phyloP scores from a whole-genome alignment of 805 yeast species.

The Diddensiella caesifluorescens region DNA sequence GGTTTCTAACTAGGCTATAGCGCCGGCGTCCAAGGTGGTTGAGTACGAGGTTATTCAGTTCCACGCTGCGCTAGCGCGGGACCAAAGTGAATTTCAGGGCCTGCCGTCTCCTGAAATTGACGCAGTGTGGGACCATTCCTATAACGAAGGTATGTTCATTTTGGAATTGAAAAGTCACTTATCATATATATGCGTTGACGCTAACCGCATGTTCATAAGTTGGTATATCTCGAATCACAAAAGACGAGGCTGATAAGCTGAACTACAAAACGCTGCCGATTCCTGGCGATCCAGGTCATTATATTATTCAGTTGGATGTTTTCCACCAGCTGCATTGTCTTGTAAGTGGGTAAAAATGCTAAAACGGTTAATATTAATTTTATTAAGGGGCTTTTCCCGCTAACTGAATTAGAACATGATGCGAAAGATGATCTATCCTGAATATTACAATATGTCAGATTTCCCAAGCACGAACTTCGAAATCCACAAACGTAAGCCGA shows the following conservation, averaged over 20 bases:
- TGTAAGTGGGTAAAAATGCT: neutral
- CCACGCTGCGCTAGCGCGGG: constrained; percentile 1
- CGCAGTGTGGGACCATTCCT: constrained; percentile 1
- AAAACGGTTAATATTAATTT: no score
- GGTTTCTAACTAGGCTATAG: constrained; percentile 1
- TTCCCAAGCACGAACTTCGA: neutral
- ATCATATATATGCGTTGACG: neutral
- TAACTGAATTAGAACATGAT: constrained; percentile 2
- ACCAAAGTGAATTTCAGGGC: constrained; percentile 5
- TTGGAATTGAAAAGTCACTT: no score
- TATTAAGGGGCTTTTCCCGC: no score
- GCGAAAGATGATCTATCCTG: constrained; percentile 4
- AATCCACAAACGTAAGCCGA: constrained; percentile 1
- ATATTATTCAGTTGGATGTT: constrained; percentile 4
- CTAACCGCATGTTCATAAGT: neutral
- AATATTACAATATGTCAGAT: constrained; percentile 6
- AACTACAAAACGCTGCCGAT: constrained; percentile 3
- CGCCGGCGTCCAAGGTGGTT: constrained; percentile 5
- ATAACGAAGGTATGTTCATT: constrained; percentile 1
- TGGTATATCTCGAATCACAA: constrained; percentile 1
- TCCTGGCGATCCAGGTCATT: constrained; percentile 8
- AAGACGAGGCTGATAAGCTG: constrained; percentile 7
- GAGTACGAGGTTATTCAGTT: constrained; percentile 7
- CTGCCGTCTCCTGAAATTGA: constrained; percentile 8
- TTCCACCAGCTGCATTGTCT: constrained; percentile 10